Evolutionary conservation across 2,329 filamentous ascomycete species (phyloP), one percentile per base, ranked within the genome.

Genomic region (Ophiosphaerella korrae): DNA sequence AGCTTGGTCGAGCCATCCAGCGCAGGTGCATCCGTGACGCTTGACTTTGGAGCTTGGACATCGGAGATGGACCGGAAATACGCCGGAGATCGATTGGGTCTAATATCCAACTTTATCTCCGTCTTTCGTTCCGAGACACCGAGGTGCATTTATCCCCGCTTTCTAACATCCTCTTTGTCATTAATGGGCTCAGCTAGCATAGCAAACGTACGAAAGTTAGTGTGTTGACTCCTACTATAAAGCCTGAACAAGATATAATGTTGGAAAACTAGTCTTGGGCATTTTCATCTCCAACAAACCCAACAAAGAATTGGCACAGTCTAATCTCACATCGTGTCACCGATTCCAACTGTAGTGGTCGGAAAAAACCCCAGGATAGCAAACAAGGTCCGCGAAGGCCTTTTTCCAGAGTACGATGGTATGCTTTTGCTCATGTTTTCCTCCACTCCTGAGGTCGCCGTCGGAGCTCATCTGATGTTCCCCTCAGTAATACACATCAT

Each of bases 321-420:
- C 18, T 21, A 21, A 21, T 21, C 11, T 11, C 5, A 29, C 8
- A 29, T 6, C 26, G 57, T 60, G 52, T 35, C 52, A 11, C 44
- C 47, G 8, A 52, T 58, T 5, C 60, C 58, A 1, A 48, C 58
- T 24, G 16, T 64, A 11, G 36, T 62, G 2, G 55, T 59, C 42
- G 58, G 58, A 7, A 49, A 24, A 26, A 51, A 45, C 13, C 26
- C 45, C 1, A 39, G 33, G 16, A 53, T 62, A 9, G 54, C 50
- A 11, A 37, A 38, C 2, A 45, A 34, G 12, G 57, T 56, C 32
- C 34, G 43, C 7, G n/a, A 48, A 21, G 39, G 33, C 14, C 35
- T 64, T 2, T 9, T 44, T 7, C 55, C 58, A 1, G 55, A 59
- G 42, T 57, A 57, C 32, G 53, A 62, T 41, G 53, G 56, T 62